Base-by-base conservation (phyloP, 208 protist genomes). In the Acanthamoeba healyi region DNA sequence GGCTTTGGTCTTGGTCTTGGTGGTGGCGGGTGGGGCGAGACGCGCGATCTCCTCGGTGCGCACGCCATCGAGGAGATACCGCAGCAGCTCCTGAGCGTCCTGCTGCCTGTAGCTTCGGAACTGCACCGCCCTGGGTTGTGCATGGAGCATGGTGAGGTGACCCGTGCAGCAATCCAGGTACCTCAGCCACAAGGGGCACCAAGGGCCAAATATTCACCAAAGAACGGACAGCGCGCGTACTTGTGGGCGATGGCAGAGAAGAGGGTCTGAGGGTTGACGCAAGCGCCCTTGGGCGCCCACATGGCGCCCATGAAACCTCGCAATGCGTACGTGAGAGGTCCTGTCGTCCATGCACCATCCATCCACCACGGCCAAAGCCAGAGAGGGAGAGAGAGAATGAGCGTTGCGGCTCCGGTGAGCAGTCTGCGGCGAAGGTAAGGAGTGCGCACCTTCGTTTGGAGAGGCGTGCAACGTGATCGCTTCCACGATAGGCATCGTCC, bases 91-190 rank as follows among this genome's bases (percentile, higher is more conserved):
- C 40, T 95, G 94, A 44, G 94, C 46, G 87, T 95, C 94, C 34
- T 95, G 94, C 74, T 95, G 94, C 65, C 84, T 88, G 44, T 94
- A 95, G 67, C 94, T 86, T 56, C 94, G 51, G 34, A 95, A 95
- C 49, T 86, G 94, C 15, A 86, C 74, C 72, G 94, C 70, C 32
- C 94, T 94, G 34, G 0, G 22, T 51, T 9, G 10, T n/a, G n/a
- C n/a, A n/a, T n/a, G n/a, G n/a, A n/a, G n/a, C n/a, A n/a, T n/a
- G n/a, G n/a, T n/a, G n/a, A n/a, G n/a, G n/a, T n/a, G n/a, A n/a
- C n/a, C n/a, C n/a, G n/a, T n/a, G n/a, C n/a, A n/a, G n/a, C 67
- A 15, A 79, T 10, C 0, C 10, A 82, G 32, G 74, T 44, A 92
- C 42, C 17, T 70, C 19, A 61, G 40, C 14, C 10, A 88, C 72